Base-by-base conservation (phyloP, 768 basidiomycete genomes). In the Thelephora aurantiotincta region DNA sequence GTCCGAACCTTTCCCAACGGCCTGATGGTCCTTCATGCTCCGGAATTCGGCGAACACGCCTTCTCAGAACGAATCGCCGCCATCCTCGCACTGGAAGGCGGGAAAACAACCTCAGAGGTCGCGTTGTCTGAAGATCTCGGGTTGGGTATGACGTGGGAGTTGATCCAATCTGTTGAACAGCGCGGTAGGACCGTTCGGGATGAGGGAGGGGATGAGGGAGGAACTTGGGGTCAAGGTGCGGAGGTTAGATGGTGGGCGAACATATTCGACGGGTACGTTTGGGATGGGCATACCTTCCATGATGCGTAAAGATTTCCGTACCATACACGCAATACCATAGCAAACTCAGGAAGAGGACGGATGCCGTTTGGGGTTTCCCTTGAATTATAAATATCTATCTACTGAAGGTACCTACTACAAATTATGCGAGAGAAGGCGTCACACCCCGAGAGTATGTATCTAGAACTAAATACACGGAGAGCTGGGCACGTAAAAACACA, bases 11-110 rank as follows among this genome's bases (percentile, higher is more conserved):
- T 98, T 58, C 58, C 63, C 2, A 62, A 71, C 6, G 84, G 85
- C 0, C 69, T 96, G 1, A 71, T 69, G 9, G 88, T 97, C 33
- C 70, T 98, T 0, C 88, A 94, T 62, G 88, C 84, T 1, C 87
- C 91, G 3, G 69, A 70, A 1, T 96, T 81, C 65, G 71, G 81
- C 0, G 73, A 73, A 33, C 65, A 69, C 0, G 72, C 81, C 0
- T 92, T 98, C 57, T 65, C 78, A 0, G 66, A 75, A 2, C 78
- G 91, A 9, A 66, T 93, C 2, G 68, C 73, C 1, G 63, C 73
- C 1, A 61, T 73, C 35, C 61, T 94, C 16, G 58, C 68, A 11
- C 65, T 52, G 36, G 55, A 48, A 3, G 60, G 60, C 6, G 51
- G 59, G 3, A 52, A 71, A 48, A 82, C 78, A 2, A 79, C 78